phyloP scores from a whole-genome alignment of 306 rosid genomes.

The Lotus japonicus region DNA sequence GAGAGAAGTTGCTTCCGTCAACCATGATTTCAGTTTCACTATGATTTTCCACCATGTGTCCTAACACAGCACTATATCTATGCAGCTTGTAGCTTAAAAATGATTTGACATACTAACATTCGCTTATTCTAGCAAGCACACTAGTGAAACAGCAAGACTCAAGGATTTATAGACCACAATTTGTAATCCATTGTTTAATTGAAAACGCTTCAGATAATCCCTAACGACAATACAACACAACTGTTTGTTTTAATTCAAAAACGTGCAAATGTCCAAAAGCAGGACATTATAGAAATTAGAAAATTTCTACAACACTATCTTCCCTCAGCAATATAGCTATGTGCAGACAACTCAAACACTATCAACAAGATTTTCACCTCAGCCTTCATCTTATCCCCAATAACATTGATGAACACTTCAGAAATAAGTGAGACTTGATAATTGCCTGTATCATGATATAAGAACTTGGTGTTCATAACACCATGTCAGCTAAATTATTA shows the following conservation, averaged over 20 bases:
- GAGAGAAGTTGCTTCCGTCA: no score
- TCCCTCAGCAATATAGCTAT: constrained; percentile 25
- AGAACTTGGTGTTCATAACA: constrained; percentile 36
- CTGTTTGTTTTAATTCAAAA: not conserved
- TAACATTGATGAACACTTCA: constrained; percentile 32
- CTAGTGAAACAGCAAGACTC: not conserved
- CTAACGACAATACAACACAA: not conserved
- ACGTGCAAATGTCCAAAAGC: not conserved
- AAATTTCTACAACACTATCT: constrained; percentile 26
- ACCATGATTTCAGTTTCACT: no score
- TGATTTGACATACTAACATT: not conserved
- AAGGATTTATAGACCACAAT: not conserved
- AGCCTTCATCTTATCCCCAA: constrained; percentile 32
- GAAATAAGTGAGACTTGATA: constrained; percentile 37
- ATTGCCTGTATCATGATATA: constrained; percentile 39
- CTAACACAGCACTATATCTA: no score
- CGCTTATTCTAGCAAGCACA: not conserved
- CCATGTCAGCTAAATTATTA: constrained; percentile 26
- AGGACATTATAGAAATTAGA: not conserved
- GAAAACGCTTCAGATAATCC: constrained; percentile 6
- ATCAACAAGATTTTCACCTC: constrained; percentile 25
- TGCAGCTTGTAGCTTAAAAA: no score
- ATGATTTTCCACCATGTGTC: no score
- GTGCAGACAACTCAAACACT: constrained; percentile 28
- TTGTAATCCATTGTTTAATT: not conserved